A percentile compares a stretch with the other conserved stretches of the same genome.
Evolutionary conservation across 2,329 filamentous ascomycete genomes (phyloP).

Genomic region (Didymella lethalis): DNA sequence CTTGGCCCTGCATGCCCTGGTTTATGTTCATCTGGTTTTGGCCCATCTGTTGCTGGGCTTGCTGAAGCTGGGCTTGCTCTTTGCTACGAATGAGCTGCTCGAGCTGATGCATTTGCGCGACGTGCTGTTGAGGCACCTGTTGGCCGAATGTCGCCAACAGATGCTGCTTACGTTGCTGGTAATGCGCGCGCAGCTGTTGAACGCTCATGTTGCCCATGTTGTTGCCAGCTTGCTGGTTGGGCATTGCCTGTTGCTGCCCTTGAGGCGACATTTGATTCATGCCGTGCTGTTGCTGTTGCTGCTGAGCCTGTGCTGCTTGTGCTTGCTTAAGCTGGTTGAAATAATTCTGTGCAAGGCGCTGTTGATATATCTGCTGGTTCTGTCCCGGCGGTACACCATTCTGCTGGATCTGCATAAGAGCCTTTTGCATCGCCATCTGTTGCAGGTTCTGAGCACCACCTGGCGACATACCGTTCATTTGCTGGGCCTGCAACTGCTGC

Average conservation of each 20-base stretch:
- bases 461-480: constrained; percentile 28
- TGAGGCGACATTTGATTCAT: constrained; percentile 45
- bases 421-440: constrained; percentile 45
- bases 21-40: constrained; percentile 33
- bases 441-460: constrained; percentile 34
- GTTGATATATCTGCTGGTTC: constrained; percentile 36
- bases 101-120: constrained; percentile 41
- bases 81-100: constrained; percentile 38
- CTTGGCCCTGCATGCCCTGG: constrained; percentile 38
- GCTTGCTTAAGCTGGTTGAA: constrained; percentile 31
- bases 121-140: constrained; percentile 37
- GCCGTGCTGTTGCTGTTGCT: constrained; percentile 36
- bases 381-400: constrained; percentile 44
- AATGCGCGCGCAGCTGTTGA: constrained; percentile 37
- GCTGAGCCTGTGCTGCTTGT: constrained; percentile 35
- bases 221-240: constrained; percentile 30
- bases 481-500: constrained; percentile 19
- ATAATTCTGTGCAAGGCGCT: constrained; percentile 37
- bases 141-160: constrained; percentile 36
- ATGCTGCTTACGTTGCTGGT: constrained; percentile 36
- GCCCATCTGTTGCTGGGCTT: constrained; percentile 28
- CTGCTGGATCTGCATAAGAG: constrained; percentile 43
- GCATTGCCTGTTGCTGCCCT: constrained; percentile 34
- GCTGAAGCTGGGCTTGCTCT: constrained; percentile 24
- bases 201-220: constrained; percentile 40